Conservation (phyloP, 2,329 filamentous ascomycete genomes). For the Zelopaecilomyces penicillatus region DNA sequence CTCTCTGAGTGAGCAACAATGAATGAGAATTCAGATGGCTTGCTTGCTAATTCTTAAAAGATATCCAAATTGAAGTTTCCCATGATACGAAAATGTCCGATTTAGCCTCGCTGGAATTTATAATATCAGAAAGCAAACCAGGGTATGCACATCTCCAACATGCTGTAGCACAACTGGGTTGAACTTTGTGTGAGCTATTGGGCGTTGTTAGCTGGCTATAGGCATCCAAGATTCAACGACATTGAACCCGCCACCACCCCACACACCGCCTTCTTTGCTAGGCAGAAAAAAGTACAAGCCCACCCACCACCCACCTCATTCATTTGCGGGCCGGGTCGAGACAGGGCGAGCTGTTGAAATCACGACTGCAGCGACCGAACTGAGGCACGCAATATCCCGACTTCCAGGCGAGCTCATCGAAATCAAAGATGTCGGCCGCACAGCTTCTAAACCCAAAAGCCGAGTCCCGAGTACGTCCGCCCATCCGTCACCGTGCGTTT, state of each 20-base stretch:
- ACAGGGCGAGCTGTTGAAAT: slow-evolving; percentile 11
- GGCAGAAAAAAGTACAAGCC: slow-evolving; percentile 13
- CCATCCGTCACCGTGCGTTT: background rate
- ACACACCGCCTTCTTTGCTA: slow-evolving; percentile 22
- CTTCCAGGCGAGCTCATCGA: slow-evolving; percentile 3
- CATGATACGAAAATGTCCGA: too few species aligned
- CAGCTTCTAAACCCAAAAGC: slow-evolving; percentile 98
- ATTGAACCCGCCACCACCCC: slow-evolving; percentile 1
- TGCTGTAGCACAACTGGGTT: too few species aligned
- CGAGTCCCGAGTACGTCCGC: slow-evolving; percentile 74
- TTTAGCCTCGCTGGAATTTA: too few species aligned
- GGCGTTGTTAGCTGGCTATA: too few species aligned
- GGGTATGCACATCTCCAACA: too few species aligned
- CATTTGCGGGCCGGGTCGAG: slow-evolving; percentile 9
- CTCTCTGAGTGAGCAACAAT: background rate
- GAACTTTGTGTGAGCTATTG: too few species aligned
- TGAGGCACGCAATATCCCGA: slow-evolving; percentile 5
- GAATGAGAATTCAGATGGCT: background rate
- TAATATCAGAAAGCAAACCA: too few species aligned
- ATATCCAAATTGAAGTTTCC: too few species aligned
- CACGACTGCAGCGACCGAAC: slow-evolving; percentile 16
- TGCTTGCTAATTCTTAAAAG: background rate
- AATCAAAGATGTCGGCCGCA: slow-evolving; percentile 74
- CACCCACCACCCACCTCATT: slow-evolving; percentile 10
- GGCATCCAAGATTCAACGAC: slow-evolving; percentile 1